Conservation (phyloP, 495 filamentous ascomycete genomes). For the Aspergillus steynii region DNA sequence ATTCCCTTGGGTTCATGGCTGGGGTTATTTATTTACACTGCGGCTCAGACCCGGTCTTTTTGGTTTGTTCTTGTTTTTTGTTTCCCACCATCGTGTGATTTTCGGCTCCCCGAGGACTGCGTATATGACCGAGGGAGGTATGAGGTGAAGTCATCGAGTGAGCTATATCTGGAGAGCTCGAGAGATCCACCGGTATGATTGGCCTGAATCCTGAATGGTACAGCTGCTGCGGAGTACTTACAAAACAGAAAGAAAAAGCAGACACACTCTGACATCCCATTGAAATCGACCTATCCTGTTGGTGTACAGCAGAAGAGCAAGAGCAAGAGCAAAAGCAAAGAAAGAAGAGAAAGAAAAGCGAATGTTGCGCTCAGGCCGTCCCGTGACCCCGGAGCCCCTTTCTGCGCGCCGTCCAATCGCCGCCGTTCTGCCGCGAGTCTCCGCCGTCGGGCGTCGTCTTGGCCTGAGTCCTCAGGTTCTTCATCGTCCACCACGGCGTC, state of each 20-base stretch:
- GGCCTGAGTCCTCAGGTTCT: constrained; percentile 11
- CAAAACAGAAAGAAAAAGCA: no score
- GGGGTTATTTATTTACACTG: not conserved
- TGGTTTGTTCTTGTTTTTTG: constrained; percentile 1
- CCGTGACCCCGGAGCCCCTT: constrained; percentile 26
- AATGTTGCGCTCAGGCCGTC: constrained; percentile 27
- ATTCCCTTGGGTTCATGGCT: not conserved
- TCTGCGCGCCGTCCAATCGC: constrained; percentile 26
- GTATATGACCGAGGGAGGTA: not conserved
- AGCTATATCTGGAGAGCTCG: not conserved
- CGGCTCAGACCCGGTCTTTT: not conserved
- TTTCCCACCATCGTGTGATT: not conserved
- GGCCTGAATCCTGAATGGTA: no score
- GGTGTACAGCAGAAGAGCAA: no score
- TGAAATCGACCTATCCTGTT: no score
- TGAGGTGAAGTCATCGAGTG: not conserved
- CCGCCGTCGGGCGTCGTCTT: not conserved
- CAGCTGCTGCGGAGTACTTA: no score
- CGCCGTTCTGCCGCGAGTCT: not conserved
- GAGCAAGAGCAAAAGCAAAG: not conserved
- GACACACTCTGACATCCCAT: no score
- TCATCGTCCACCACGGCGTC: constrained; percentile 12
- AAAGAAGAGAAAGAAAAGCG: constrained; percentile 1
- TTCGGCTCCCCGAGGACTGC: no score
- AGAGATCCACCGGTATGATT: not conserved